Conservation (phyloP, 208 protist genomes). For the Wallacemonas sp. region DNA sequence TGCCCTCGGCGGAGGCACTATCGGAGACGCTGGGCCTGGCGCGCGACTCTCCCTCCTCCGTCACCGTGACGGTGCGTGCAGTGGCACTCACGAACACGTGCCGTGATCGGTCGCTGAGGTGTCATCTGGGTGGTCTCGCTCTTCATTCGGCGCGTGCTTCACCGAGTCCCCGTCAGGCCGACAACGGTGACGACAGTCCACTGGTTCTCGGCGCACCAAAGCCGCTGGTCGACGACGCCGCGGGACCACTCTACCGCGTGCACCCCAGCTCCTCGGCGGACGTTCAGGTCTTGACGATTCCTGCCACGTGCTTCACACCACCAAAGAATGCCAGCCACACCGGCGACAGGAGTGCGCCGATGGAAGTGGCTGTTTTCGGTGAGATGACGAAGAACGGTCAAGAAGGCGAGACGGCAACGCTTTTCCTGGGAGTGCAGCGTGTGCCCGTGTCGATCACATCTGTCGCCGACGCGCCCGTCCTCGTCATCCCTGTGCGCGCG, state of each 20-base stretch:
- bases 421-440: constrained; percentile 1
- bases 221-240: neutral
- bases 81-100: constrained; percentile 22
- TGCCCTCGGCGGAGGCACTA: neutral
- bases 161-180: neutral
- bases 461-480: neutral
- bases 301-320: neutral
- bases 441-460: neutral
- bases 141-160: constrained; percentile 6
- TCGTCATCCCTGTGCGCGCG: neutral
- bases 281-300: constrained; percentile 18
- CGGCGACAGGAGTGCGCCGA: neutral
- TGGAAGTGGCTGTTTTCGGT: neutral
- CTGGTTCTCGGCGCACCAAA: constrained; percentile 10
- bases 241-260: neutral
- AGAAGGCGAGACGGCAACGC: neutral
- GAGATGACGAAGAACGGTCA: neutral
- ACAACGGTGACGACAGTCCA: neutral
- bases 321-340: no score
- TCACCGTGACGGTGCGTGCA: constrained; percentile 9
- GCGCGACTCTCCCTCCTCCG: neutral
- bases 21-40: neutral
- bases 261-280: constrained; percentile 5
- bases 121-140: constrained; percentile 40
- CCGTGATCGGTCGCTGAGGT: constrained; percentile 13